Evolutionary conservation across 1,139 yeast species (phyloP).

Genomic region (Yamadazyma atlantica): DNA sequence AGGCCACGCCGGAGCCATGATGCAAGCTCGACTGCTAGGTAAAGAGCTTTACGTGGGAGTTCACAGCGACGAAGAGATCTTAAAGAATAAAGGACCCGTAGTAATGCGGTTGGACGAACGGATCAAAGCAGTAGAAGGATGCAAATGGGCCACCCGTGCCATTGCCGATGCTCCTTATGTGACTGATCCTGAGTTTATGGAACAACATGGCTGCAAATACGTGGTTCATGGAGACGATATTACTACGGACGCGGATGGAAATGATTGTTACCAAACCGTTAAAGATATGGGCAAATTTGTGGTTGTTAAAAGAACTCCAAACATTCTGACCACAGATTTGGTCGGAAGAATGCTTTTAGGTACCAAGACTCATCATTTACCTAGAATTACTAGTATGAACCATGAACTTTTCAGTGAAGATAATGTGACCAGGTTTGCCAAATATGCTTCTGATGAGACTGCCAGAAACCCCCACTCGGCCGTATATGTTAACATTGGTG

Average conservation of each 20-base stretch:
- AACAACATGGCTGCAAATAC: slow-evolving; percentile 68
- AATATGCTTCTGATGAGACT: slow-evolving; percentile 66
- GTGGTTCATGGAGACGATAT: slow-evolving; percentile 98
- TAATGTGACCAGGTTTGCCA: slow-evolving; percentile 35
- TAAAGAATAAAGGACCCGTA: slow-evolving; percentile 83
- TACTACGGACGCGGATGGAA: slow-evolving; percentile 92
- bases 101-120: slow-evolving; percentile 87
- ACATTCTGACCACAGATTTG: slow-evolving; percentile 91
- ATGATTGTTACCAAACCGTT: slow-evolving; percentile 83
- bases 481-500: slow-evolving; percentile 47
- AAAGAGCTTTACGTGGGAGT: slow-evolving; percentile 80
- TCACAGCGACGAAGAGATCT: slow-evolving; percentile 86
- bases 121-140: slow-evolving; percentile 78
- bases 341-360: slow-evolving; percentile 84
- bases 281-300: slow-evolving; percentile 84
- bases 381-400: slow-evolving; percentile 27
- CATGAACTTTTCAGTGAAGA: slow-evolving; percentile 38
- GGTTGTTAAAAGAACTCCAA: slow-evolving; percentile 90
- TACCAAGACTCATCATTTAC: slow-evolving; percentile 58
- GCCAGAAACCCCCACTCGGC: slow-evolving; percentile 63
- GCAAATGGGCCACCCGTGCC: slow-evolving; percentile 82
- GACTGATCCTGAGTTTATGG: slow-evolving; percentile 84
- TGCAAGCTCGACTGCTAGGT: slow-evolving; percentile 85
- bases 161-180: slow-evolving; percentile 89
- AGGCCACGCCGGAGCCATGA: slow-evolving; percentile 93